Base-by-base conservation (phyloP, 2,329 filamentous ascomycete species). In the Fonsecaea erecta region DNA sequence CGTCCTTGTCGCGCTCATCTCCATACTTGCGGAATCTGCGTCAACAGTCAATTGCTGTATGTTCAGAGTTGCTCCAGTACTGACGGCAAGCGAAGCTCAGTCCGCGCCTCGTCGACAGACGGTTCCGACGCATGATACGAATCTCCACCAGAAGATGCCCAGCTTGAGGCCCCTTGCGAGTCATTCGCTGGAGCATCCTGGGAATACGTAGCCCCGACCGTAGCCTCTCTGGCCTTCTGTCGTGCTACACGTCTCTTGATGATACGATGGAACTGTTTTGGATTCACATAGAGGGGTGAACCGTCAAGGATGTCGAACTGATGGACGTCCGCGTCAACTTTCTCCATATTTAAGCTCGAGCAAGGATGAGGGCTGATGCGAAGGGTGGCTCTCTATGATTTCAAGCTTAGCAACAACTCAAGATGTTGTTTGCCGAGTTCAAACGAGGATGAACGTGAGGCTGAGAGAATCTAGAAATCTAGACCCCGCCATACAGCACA, bases 221-320 rank as follows among this genome's bases (percentile, higher is more conserved):
- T 40, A 5, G 14, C 37, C 37, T 40, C 37, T 40, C 37, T 40
- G 37, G 37, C 37, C n/a, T n/a, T 40, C 78, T 98, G 94, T 34
- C 95, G 87, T 5, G 95, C 95, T 68, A 98, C 92, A 65, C 95
- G 87, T 64, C 95, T 86, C 83, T 98, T 98, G 62, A 99, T 80
- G 54, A 99, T 99, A 24, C 95, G 90, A 76, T 99, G 95, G 72
- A 98, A 99, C 74, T 98, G 95, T 77, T 98, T 99, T 3, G 95
- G 95, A 74, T 99, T 99, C 74, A 99, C 95, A 72, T 98, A 98
- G 0, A 99, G 82, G 0, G 95, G 95, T 40, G 37, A 40, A 18
- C 18, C 35, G 9, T 3, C 11, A 14, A 37, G 35, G 35, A 14
- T 40, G 5, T 40, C 37, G 4, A 18, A 16, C 14, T n/a, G 37